Evolutionary conservation across 176 grass and related monocot genomes (phyloP).

Genomic region (Musa acuminata): DNA sequence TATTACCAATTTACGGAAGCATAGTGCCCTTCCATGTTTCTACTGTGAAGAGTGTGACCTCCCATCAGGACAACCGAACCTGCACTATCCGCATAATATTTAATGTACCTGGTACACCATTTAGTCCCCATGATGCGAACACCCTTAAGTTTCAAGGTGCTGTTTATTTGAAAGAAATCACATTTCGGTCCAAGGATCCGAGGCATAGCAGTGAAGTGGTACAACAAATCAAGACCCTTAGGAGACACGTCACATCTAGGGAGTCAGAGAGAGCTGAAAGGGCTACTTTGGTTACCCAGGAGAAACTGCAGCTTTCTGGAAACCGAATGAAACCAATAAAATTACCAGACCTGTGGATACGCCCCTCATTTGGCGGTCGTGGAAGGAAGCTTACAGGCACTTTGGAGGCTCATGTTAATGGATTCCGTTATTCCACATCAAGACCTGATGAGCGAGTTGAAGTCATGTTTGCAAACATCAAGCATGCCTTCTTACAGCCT

Average conservation of each 20-base stretch:
- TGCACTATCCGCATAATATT: constrained; percentile 76
- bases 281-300: constrained; percentile 85
- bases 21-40: constrained; percentile 92
- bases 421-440: constrained; percentile 68
- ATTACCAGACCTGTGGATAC: constrained; percentile 78
- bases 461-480: constrained; percentile 77
- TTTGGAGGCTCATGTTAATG: constrained; percentile 85
- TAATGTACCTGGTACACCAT: constrained; percentile 81
- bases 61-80: constrained; percentile 60
- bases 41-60: constrained; percentile 75
- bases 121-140: constrained; percentile 50
- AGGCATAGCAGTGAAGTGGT: constrained; percentile 84
- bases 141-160: constrained; percentile 60
- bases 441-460: constrained; percentile 76
- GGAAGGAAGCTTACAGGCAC: constrained; percentile 64
- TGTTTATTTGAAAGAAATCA: constrained; percentile 75
- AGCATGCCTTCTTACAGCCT: constrained; percentile 85
- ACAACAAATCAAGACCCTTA: constrained; percentile 77
- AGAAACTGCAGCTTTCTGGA: constrained; percentile 63
- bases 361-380: constrained; percentile 66
- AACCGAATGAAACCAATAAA: constrained; percentile 61
- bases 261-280: constrained; percentile 88
- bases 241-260: constrained; percentile 69
- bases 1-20: constrained; percentile 78
- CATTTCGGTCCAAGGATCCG: constrained; percentile 68